Conservation (phyloP, 306 rosid species). For the Parietaria judaica region DNA sequence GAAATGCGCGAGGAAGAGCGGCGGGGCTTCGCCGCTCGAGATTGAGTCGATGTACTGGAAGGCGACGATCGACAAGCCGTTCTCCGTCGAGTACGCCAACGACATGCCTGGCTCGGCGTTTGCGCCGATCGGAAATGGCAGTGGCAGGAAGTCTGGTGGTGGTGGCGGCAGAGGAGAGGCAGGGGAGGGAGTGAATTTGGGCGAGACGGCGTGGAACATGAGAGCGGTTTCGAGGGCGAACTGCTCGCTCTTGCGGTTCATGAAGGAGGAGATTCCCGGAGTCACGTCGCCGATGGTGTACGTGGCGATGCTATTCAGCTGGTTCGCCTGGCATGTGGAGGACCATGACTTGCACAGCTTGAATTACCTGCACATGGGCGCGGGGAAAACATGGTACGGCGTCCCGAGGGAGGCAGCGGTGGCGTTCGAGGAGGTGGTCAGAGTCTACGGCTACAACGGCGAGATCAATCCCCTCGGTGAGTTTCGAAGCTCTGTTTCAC, state of each 20-base stretch:
- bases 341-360: conserved; percentile 97
- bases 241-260: conserved; percentile 83
- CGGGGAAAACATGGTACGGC: conserved; percentile 96
- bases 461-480: conserved; percentile 97
- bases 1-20: conserved; percentile 38
- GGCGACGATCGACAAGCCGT: conserved; percentile 88
- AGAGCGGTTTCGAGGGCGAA: conserved; percentile 73
- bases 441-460: conserved; percentile 89
- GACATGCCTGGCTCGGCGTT: conserved; percentile 99
- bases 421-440: conserved; percentile 89
- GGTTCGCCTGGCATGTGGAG: conserved; percentile 99
- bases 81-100: conserved; percentile 85
- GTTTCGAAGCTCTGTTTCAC: conserved; percentile 17
- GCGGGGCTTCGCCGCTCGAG: conserved; percentile 46
- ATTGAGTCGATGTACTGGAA: conserved; percentile 82
- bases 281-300: conserved; percentile 97
- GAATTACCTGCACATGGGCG: conserved; percentile 87
- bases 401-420: conserved; percentile 91
- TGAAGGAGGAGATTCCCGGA: conserved; percentile 99
- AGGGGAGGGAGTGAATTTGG: conserved; percentile 57
- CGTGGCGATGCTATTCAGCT: conserved; percentile 92
- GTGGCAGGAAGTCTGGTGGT: conserved; percentile 41
- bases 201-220: conserved; percentile 95
- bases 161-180: conserved; percentile 21
- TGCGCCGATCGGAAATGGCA: conserved; percentile 21